Evolutionary conservation across 208 protist genomes (phyloP).

Genomic region (Tetramitus jugosus): DNA sequence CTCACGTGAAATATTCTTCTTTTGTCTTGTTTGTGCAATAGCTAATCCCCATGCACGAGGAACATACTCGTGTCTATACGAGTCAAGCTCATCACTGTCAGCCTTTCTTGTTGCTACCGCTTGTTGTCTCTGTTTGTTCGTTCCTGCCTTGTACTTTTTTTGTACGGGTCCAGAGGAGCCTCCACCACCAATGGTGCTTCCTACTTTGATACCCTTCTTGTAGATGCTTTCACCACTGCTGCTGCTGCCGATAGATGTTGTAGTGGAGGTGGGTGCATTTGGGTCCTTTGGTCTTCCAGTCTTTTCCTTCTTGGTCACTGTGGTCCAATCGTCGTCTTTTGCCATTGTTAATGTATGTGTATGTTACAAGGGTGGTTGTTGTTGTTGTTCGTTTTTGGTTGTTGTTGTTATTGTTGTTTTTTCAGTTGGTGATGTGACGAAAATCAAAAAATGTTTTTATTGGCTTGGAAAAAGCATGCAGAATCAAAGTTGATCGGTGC

Average conservation of each 20-base stretch:
- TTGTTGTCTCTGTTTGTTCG: background rate
- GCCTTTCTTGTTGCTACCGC: background rate
- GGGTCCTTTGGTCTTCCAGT: background rate
- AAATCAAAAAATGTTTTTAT: too few relatives aligned
- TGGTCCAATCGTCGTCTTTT: background rate
- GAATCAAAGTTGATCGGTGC: too few relatives aligned
- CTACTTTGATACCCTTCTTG: background rate
- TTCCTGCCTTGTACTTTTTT: background rate
- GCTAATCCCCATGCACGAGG: background rate
- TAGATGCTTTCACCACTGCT: background rate
- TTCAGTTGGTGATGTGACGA: too few relatives aligned
- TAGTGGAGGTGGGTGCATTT: background rate
- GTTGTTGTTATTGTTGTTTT: too few relatives aligned
- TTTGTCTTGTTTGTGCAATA: background rate
- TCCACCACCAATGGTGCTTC: background rate
- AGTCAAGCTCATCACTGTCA: background rate
- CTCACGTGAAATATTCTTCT: background rate
- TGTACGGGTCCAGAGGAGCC: background rate
- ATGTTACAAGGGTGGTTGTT: too few relatives aligned
- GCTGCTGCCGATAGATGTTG: background rate
- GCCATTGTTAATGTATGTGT: background rate
- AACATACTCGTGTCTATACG: background rate
- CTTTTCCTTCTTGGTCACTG: background rate
- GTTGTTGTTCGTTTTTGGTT: too few relatives aligned
- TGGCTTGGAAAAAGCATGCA: too few relatives aligned